phyloP scores from a whole-genome alignment of 2,329 filamentous ascomycete species.

The Sphaerulina musiva region DNA sequence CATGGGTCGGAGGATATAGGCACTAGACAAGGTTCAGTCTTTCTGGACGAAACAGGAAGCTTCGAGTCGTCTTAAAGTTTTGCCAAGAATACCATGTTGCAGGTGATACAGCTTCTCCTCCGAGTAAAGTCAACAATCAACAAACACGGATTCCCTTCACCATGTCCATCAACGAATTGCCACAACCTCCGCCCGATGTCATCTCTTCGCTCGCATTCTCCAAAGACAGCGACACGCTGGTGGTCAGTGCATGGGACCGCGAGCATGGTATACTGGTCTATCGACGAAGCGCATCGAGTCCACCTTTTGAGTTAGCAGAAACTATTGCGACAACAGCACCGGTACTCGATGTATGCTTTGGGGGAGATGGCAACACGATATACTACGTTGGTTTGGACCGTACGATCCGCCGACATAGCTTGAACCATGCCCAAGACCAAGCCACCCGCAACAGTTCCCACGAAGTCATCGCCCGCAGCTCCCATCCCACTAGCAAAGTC shows the following conservation, averaged over 20 bases:
- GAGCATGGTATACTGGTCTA: conserved; percentile 77
- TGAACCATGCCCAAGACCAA: conserved; percentile 55
- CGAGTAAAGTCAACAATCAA: no score
- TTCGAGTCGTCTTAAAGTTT: background rate
- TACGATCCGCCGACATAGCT: conserved; percentile 68
- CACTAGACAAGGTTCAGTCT: background rate
- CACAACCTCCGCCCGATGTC: conserved; percentile 74
- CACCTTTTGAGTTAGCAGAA: conserved; percentile 28
- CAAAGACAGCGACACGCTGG: conserved; percentile 66
- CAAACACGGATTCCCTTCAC: background rate
- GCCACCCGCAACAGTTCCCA: background rate
- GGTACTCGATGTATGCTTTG: conserved; percentile 87
- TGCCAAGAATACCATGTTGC: background rate
- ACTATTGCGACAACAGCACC: conserved; percentile 54
- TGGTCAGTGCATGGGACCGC: conserved; percentile 87
- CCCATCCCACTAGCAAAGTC: conserved; percentile 67
- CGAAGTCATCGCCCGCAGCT: conserved; percentile 71
- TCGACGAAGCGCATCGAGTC: conserved; percentile 37
- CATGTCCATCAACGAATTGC: conserved; percentile 51
- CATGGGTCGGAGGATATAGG: no score
- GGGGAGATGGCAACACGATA: conserved; percentile 68
- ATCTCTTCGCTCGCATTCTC: conserved; percentile 85
- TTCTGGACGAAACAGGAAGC: conserved; percentile 3
- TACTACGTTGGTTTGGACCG: conserved; percentile 84
- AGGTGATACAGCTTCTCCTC: no score